Evolutionary conservation across 1,139 yeast genomes (phyloP).

Genomic region (Candida sanyaensis): DNA sequence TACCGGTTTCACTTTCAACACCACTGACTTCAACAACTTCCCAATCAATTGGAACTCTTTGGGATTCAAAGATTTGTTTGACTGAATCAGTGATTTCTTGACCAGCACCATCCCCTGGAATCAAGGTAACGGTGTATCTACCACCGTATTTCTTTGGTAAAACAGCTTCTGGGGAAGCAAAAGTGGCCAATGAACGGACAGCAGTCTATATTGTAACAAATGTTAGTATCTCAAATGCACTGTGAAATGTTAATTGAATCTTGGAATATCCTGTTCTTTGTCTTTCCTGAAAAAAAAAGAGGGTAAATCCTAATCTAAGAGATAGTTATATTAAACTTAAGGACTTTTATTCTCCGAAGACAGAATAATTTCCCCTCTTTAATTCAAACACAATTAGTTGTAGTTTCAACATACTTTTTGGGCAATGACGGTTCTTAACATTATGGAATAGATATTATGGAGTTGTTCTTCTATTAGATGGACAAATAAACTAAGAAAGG

Average conservation of each 20-base stretch:
- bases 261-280: no score
- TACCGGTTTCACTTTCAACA: constrained; percentile 59
- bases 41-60: constrained; percentile 91
- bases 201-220: constrained; percentile 23
- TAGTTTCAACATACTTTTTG: constrained; percentile 25
- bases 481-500: not conserved
- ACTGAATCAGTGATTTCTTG: constrained; percentile 95
- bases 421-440: constrained; percentile 30
- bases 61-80: constrained; percentile 81
- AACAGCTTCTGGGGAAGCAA: constrained; percentile 58
- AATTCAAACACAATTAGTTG: not conserved
- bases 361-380: not conserved
- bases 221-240: not conserved
- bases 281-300: not conserved
- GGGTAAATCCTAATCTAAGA: not conserved
- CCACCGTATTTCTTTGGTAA: constrained; percentile 95
- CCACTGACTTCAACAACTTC: constrained; percentile 91
- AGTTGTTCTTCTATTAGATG: not conserved
- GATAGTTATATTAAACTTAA: not conserved
- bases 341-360: constrained; percentile 2
- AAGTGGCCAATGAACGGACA: constrained; percentile 50
- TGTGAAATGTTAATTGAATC: not conserved
- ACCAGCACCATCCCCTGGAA: constrained; percentile 98
- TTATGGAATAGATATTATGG: constrained; percentile 13
- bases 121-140: constrained; percentile 85